phyloP scores from a whole-genome alignment of 768 basidiomycete species.

The Psilocybe cyanescens region DNA sequence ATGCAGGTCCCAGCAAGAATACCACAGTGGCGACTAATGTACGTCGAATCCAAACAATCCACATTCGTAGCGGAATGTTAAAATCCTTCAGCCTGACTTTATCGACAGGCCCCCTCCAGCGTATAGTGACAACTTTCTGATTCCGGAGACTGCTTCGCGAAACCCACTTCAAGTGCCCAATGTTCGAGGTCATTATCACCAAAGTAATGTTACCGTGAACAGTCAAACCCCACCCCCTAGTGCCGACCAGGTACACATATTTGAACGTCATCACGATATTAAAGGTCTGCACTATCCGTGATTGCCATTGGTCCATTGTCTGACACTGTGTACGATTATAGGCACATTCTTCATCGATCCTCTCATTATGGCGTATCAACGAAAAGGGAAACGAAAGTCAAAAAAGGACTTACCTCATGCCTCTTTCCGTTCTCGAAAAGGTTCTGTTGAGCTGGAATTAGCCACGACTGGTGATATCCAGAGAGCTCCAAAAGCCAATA shows the following conservation, averaged over 20 bases:
- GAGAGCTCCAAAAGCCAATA: constrained; percentile 34
- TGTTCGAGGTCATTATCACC: background rate
- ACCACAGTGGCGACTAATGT: background rate
- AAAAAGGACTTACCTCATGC: constrained; percentile 37
- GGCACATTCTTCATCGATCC: constrained; percentile 49
- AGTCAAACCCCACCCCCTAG: constrained; percentile 19
- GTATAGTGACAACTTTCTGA: constrained; percentile 17
- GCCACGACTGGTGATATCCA: constrained; percentile 39
- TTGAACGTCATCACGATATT: constrained; percentile 33
- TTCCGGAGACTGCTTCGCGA: background rate
- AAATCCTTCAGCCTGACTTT: background rate
- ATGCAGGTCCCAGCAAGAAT: background rate
- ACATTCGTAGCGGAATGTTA: background rate
- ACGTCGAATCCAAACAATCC: background rate
- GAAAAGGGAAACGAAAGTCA: constrained; percentile 25
- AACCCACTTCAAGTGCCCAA: background rate
- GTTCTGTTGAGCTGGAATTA: constrained; percentile 39
- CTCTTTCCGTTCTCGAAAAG: constrained; percentile 46
- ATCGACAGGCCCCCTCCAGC: constrained; percentile 30
- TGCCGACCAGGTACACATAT: constrained; percentile 36
- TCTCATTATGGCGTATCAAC: constrained; percentile 30
- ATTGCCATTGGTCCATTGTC: background rate
- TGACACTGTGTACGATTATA: constrained; percentile 14
- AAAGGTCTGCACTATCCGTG: constrained; percentile 25
- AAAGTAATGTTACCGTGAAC: background rate